These are phyloP conservation scores for Galeopsis tetrahit DNA, from an alignment of 257 asterid species.

Conservation along the genomic window DNA sequence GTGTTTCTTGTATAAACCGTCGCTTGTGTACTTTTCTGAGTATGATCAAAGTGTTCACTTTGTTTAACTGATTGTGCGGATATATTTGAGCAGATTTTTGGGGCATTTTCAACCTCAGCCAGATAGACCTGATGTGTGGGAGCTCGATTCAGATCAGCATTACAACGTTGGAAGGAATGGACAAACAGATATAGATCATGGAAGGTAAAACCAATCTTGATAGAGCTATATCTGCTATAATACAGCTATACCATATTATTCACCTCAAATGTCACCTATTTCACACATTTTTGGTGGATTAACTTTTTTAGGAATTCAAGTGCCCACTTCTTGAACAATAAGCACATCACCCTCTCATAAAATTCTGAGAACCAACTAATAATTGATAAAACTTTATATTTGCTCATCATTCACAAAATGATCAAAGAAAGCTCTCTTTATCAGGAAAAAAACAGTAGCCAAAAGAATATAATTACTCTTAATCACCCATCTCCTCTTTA, in stretches of 20 bases:
- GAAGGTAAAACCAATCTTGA: slow-evolving; percentile 52
- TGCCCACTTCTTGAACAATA: slow-evolving; percentile 17
- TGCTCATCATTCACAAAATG: slow-evolving; percentile 15
- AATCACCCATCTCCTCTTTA: slow-evolving; percentile 14
- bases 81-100: slow-evolving; percentile 71
- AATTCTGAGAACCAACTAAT: not conserved
- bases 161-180: slow-evolving; percentile 62
- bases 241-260: slow-evolving; percentile 11
- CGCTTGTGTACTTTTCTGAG: slow-evolving; percentile 15
- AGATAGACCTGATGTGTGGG: slow-evolving; percentile 89
- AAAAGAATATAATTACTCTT: not conserved
- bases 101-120: slow-evolving; percentile 88
- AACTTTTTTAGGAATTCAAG: not conserved
- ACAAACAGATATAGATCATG: slow-evolving; percentile 49
- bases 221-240: slow-evolving; percentile 31
- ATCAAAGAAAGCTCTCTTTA: not conserved
- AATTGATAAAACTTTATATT: not conserved
- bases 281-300: not conserved
- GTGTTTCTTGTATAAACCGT: slow-evolving; percentile 25
- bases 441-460: slow-evolving; percentile 1
- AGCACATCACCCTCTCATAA: slow-evolving; percentile 25
- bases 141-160: slow-evolving; percentile 73
- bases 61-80: slow-evolving; percentile 27
- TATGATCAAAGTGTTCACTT: slow-evolving; percentile 27
- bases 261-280: slow-evolving; percentile 19